These are phyloP conservation scores for Debaryomycetaceae sp. DNA, from an alignment of 1,139 yeast species.

Conservation along the genomic window DNA sequence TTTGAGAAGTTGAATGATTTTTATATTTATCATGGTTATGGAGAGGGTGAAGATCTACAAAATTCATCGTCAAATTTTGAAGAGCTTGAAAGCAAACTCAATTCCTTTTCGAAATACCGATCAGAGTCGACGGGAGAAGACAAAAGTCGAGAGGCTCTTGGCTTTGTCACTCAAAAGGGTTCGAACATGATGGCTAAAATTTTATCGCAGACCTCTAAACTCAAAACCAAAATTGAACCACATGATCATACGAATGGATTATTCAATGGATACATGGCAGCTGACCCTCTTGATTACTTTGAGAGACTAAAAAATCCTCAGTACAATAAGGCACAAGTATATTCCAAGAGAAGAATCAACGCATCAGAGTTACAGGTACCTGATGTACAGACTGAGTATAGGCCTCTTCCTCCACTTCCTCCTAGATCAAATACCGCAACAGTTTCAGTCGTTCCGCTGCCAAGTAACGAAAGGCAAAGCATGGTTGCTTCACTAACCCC, in stretches of 20 bases:
- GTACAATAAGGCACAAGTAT: constrained; percentile 25
- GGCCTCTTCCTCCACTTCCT: constrained; percentile 26
- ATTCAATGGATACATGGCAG: constrained; percentile 27
- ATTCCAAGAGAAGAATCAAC: constrained; percentile 20
- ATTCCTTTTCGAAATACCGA: background rate
- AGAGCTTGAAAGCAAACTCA: background rate
- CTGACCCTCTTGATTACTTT: constrained; percentile 35
- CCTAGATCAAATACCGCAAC: constrained; percentile 25
- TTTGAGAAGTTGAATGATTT: constrained; percentile 27
- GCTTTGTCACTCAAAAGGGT: background rate
- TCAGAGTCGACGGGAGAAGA: constrained; percentile 1
- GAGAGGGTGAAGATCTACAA: constrained; percentile 5
- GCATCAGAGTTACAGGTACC: constrained; percentile 19
- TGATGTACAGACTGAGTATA: constrained; percentile 1
- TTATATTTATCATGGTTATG: constrained; percentile 38
- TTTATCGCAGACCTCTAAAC: constrained; percentile 21
- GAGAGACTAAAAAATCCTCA: constrained; percentile 27
- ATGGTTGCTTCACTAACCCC: background rate
- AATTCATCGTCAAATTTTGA: background rate
- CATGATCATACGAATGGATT: constrained; percentile 28
- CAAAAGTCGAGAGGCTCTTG: background rate
- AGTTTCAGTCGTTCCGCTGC: background rate
- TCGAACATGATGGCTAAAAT: constrained; percentile 17
- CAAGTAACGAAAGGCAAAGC: background rate
- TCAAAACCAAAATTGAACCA: constrained; percentile 17